Base-by-base conservation (phyloP, 495 filamentous ascomycete species). In the Xylaria intraflava region DNA sequence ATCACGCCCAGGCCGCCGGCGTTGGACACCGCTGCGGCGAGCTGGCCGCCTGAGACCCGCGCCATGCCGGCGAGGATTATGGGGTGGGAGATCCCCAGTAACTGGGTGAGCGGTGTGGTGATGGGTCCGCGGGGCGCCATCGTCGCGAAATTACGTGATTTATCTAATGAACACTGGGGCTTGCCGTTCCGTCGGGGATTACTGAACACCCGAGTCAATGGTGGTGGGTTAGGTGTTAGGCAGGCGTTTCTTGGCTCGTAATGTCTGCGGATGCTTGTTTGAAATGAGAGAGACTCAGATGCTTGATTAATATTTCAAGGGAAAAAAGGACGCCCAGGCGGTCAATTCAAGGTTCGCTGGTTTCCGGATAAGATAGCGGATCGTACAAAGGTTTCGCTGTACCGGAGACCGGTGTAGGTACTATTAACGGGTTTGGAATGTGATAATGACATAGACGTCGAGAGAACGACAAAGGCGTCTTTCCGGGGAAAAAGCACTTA, bases 1-100 rank as follows among this genome's bases (percentile, higher is more conserved):
- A 95, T 83, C 27, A 84, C 84, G 58, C 90, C 90, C 11, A 95
- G 80, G 9, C 89, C 89, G 63, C 90, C 90, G 9, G 88, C 87
- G 67, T 95, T 93, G 68, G 83, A 88, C 42, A 95, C 89, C 19
- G 90, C 89, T 2, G 90, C 88, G 11, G 90, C 90, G 38, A 95
- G 83, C 16, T 75, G 75, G 0, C 84, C 88, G 58, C 83, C 82
- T 6, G 85, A 89, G 17, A 85, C 86, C 57, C 85, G 82, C 5
- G 89, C 89, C 90, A 95, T 95, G 55, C 90, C 89, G 33, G 89
- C 90, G 35, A 94, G 84, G 49, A 94, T 67, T 71, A 95, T 84
- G 47, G 89, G 89, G 72, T 93, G 86, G 39, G 83, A 69, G 73
- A 94, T 90, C 20, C 77, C 75, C 14, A 93, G 80, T 43, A 94